Evolutionary conservation across 2,329 filamentous ascomycete genomes (phyloP).

Genomic region (Bipolaris oryzae): DNA sequence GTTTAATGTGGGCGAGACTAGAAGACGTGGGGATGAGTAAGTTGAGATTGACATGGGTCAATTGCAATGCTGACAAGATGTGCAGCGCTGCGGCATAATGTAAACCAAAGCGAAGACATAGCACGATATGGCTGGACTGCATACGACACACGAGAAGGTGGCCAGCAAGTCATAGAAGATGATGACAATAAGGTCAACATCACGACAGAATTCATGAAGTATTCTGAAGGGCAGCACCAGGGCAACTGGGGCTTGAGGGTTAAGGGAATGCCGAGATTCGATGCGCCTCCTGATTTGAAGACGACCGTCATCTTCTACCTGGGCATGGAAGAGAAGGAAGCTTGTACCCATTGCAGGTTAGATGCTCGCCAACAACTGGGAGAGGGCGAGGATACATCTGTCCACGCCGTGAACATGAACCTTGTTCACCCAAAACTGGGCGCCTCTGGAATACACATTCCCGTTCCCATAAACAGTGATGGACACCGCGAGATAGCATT

Average conservation of each 20-base stretch:
- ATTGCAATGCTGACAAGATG: conserved; percentile 11
- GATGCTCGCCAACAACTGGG: conserved; percentile 62
- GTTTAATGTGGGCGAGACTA: conserved; percentile 85
- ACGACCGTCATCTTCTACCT: conserved; percentile 83
- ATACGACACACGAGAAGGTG: conserved; percentile 85
- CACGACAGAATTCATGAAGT: conserved; percentile 89
- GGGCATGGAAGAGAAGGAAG: conserved; percentile 73
- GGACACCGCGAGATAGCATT: conserved; percentile 67
- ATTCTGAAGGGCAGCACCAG: conserved; percentile 80
- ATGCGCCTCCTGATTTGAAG: conserved; percentile 68
- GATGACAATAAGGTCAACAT: conserved; percentile 83
- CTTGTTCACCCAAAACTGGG: conserved; percentile 75
- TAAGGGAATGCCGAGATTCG: conserved; percentile 75
- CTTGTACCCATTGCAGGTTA: conserved; percentile 53
- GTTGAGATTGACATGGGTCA: conserved; percentile 36
- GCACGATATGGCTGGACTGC: conserved; percentile 96
- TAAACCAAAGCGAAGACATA: conserved; percentile 92
- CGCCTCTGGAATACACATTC: conserved; percentile 77
- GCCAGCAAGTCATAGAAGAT: conserved; percentile 86
- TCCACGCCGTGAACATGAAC: conserved; percentile 68
- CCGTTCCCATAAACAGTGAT: conserved; percentile 61
- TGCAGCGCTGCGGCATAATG: conserved; percentile 80
- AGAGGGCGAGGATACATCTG: conserved; percentile 53
- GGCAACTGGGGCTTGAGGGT: conserved; percentile 90
- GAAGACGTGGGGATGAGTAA: conserved; percentile 78